Conservation (phyloP, 2,329 filamentous ascomycete species). For the Penicillium sp. region DNA sequence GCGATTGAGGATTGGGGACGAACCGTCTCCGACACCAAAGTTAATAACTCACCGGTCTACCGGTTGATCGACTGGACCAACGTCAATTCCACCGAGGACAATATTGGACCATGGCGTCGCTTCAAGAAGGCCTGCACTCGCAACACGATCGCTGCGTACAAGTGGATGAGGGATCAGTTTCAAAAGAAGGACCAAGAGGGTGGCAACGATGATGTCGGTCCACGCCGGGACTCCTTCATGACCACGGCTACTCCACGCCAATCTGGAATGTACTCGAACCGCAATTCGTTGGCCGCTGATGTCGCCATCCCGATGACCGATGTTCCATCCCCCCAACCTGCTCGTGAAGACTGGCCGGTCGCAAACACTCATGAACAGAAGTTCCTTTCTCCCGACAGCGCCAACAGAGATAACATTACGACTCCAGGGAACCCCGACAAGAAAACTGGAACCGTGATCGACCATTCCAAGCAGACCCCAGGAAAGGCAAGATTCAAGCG, state of each 20-base stretch:
- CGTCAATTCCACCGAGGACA: slow-evolving; percentile 87
- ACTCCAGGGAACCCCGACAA: slow-evolving; percentile 36
- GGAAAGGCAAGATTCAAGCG: slow-evolving; percentile 85
- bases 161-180: slow-evolving; percentile 54
- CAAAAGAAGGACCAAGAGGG: slow-evolving; percentile 41
- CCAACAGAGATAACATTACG: slow-evolving; percentile 29
- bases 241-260: slow-evolving; percentile 61
- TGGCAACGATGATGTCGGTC: slow-evolving; percentile 50
- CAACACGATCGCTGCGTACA: slow-evolving; percentile 60
- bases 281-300: slow-evolving; percentile 45
- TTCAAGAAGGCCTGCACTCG: slow-evolving; percentile 86
- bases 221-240: slow-evolving; percentile 68
- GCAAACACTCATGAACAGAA: slow-evolving; percentile 34
- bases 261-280: slow-evolving; percentile 58
- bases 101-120: slow-evolving; percentile 81
- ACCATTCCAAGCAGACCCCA: slow-evolving; percentile 66
- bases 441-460: slow-evolving; percentile 71
- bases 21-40: slow-evolving; percentile 85
- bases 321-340: slow-evolving; percentile 77
- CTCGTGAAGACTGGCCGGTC: slow-evolving; percentile 49
- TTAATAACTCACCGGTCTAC: slow-evolving; percentile 96
- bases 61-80: slow-evolving; percentile 87
- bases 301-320: slow-evolving; percentile 95
- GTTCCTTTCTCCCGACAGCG: slow-evolving; percentile 36
- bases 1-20: slow-evolving; percentile 93